These are phyloP conservation scores for Aspergillus terreus DNA, from an alignment of 2,329 filamentous ascomycete genomes.

Conservation along the genomic window DNA sequence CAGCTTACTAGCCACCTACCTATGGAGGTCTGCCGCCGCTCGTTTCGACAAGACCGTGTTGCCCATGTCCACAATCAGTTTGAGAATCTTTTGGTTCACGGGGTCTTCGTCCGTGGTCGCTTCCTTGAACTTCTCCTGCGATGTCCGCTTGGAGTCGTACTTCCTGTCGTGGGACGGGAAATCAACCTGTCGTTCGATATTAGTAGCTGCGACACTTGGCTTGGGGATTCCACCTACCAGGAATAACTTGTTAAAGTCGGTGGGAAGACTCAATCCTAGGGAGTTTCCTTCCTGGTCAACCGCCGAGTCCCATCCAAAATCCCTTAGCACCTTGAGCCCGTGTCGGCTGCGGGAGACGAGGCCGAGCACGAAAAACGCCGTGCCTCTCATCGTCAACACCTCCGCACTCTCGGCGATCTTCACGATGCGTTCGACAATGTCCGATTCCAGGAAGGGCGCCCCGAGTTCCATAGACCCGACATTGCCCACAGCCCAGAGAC, in stretches of 20 bases:
- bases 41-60: constrained; percentile 92
- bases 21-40: constrained; percentile 73
- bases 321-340: constrained; percentile 84
- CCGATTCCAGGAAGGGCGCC: constrained; percentile 83
- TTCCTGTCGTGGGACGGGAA: constrained; percentile 39
- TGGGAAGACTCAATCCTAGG: constrained; percentile 81
- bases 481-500: constrained; percentile 95
- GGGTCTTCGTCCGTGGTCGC: constrained; percentile 60
- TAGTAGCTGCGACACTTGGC: background rate
- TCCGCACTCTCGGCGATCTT: constrained; percentile 82
- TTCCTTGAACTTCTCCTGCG: constrained; percentile 49
- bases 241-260: constrained; percentile 73
- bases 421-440: constrained; percentile 84
- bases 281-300: constrained; percentile 78
- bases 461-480: constrained; percentile 98
- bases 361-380: constrained; percentile 92
- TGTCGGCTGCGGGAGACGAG: constrained; percentile 89
- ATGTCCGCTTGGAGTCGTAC: constrained; percentile 39
- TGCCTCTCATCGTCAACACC: constrained; percentile 89
- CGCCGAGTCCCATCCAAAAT: constrained; percentile 90
- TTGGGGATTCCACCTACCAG: constrained; percentile 48
- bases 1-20: constrained; percentile 35
- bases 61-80: constrained; percentile 80
- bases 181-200: constrained; percentile 24
- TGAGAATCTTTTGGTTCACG: constrained; percentile 70